Percentiles rank a stretch among this genome's conserved stretches.
Evolutionary conservation across 1,284 basidiomycete genomes (phyloP).

Genomic region (Coriolopsis trogii): DNA sequence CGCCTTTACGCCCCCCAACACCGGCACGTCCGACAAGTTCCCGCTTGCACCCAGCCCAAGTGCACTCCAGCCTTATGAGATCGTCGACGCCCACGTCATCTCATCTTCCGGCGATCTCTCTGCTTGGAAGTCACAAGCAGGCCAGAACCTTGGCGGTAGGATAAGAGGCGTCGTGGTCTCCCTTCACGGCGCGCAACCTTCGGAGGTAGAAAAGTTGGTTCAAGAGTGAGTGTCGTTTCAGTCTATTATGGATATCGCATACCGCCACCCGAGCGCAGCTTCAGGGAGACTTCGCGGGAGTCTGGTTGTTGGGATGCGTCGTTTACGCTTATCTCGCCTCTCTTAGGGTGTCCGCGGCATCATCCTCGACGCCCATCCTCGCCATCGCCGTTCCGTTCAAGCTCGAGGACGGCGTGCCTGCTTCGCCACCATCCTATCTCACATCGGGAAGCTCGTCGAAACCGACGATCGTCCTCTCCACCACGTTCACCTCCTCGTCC

Average conservation of each 20-base stretch:
- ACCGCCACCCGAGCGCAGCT: neutral
- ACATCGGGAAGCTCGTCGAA: constrained; percentile 38
- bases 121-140: constrained; percentile 57
- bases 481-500: constrained; percentile 53
- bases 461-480: constrained; percentile 54
- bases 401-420: constrained; percentile 47
- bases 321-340: constrained; percentile 14
- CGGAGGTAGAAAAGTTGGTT: constrained; percentile 45
- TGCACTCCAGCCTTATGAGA: constrained; percentile 58
- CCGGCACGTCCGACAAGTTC: constrained; percentile 65
- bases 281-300: neutral
- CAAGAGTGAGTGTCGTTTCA: constrained; percentile 26
- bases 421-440: constrained; percentile 42
- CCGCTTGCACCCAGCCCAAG: constrained; percentile 71
- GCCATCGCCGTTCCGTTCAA: constrained; percentile 48
- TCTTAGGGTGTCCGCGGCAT: constrained; percentile 12
- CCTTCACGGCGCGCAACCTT: constrained; percentile 37
- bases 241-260: constrained; percentile 7
- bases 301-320: neutral
- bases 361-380: constrained; percentile 21
- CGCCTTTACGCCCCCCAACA: constrained; percentile 70
- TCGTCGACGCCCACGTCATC: constrained; percentile 70
- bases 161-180: constrained; percentile 57
- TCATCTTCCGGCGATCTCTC: constrained; percentile 42
- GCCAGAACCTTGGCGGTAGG: constrained; percentile 46